These are phyloP conservation scores for Leersia perrieri DNA, from an alignment of 176 grass and related monocot species.

Conservation along the genomic window DNA sequence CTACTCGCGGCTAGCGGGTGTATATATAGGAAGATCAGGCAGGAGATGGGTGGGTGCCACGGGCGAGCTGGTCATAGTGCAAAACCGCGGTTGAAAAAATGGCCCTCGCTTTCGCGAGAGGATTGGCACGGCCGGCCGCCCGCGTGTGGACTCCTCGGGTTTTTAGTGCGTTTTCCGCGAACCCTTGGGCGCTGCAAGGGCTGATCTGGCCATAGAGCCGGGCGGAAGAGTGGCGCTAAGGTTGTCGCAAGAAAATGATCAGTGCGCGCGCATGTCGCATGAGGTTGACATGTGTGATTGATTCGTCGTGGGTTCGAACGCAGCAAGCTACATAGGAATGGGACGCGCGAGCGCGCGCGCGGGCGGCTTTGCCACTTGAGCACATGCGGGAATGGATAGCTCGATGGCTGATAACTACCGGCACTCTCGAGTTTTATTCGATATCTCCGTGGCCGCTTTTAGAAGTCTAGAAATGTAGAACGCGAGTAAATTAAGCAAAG, in stretches of 20 bases:
- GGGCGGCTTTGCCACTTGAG: not conserved
- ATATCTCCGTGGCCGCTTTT: not conserved
- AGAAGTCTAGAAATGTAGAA: not conserved
- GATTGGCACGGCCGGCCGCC: no score
- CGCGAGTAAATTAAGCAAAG: not conserved
- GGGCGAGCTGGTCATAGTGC: not conserved
- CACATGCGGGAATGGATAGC: not conserved
- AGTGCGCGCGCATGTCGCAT: not conserved
- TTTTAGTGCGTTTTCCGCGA: not conserved
- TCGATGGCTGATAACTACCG: constrained; percentile 7
- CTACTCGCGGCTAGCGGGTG: not conserved
- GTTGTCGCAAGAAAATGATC: constrained; percentile 8
- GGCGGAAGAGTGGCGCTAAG: not conserved
- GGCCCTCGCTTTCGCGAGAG: constrained; percentile 37
- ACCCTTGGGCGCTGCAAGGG: constrained; percentile 46
- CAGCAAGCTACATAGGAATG: not conserved
- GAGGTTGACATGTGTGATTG: constrained; percentile 11
- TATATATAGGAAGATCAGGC: not conserved
- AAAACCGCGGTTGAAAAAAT: constrained; percentile 27
- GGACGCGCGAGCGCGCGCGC: not conserved
- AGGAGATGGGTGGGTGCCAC: no score
- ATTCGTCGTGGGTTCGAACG: not conserved
- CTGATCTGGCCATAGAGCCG: constrained; percentile 14
- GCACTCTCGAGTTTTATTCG: constrained; percentile 12
- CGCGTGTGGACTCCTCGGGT: not conserved